A percentile compares a stretch with the other conserved stretches of the same genome.
These are phyloP conservation scores for Plantago lanceolata DNA, from an alignment of 305 asterid genomes.

Conservation along the genomic window DNA sequence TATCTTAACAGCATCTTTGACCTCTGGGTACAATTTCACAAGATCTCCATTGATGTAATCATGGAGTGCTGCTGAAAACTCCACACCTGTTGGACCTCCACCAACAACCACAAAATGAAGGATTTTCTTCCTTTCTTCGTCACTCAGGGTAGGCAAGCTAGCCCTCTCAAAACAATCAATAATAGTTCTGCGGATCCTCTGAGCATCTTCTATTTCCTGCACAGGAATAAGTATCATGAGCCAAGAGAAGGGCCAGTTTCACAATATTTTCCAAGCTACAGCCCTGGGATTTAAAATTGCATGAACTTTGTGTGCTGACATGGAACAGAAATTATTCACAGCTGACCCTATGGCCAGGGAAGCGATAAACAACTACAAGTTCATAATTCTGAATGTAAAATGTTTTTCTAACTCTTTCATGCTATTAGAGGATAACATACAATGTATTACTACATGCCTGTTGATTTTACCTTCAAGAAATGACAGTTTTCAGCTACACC, in stretches of 20 bases:
- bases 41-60: slow-evolving; percentile 85
- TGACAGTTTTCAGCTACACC: slow-evolving; percentile 89
- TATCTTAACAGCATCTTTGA: slow-evolving; percentile 69
- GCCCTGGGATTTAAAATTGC: neutral
- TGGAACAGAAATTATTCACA: slow-evolving; percentile 4
- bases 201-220: slow-evolving; percentile 98
- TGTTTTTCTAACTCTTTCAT: slow-evolving; percentile 4
- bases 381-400: slow-evolving; percentile 14
- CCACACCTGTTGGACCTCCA: slow-evolving; percentile 98
- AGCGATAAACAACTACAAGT: neutral
- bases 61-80: slow-evolving; percentile 95
- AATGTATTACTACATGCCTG: slow-evolving; percentile 3
- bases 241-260: slow-evolving; percentile 9
- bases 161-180: slow-evolving; percentile 90
- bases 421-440: slow-evolving; percentile 9
- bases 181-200: slow-evolving; percentile 74
- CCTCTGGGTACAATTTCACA: slow-evolving; percentile 67
- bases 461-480: slow-evolving; percentile 64
- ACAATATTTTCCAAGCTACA: slow-evolving; percentile 10
- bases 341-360: neutral
- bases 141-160: slow-evolving; percentile 67
- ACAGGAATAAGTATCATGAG: slow-evolving; percentile 23
- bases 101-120: slow-evolving; percentile 97
- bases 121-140: slow-evolving; percentile 74
- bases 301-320: slow-evolving; percentile 8